Conservation (phyloP, 73 alveolate species). For the Tetrahymena malaccensis region DNA sequence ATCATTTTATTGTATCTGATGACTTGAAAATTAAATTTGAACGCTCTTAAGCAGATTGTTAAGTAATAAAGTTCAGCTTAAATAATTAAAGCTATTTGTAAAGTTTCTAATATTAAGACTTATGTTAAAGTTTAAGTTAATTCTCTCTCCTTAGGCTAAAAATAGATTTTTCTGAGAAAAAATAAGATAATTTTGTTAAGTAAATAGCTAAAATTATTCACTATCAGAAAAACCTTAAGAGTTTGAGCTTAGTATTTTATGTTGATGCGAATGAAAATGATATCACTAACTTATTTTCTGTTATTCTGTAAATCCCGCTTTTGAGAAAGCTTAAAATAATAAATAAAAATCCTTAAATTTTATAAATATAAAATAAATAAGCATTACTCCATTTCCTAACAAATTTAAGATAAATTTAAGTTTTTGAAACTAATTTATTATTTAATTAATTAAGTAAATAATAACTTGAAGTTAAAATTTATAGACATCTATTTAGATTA, state of each 20-base stretch:
- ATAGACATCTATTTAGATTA: no score
- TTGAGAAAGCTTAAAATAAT: neutral
- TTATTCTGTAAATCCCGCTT: neutral
- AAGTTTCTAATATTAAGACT: neutral
- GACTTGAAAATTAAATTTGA: neutral
- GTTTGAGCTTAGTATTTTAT: no score
- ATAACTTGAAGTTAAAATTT: no score
- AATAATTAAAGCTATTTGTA: no score
- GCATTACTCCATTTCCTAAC: neutral
- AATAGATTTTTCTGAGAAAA: neutral
- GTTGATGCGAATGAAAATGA: neutral
- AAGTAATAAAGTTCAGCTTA: no score
- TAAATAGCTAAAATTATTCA: neutral
- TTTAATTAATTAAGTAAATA: no score
- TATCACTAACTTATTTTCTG: no score
- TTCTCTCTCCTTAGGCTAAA: neutral
- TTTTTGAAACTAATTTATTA: neutral
- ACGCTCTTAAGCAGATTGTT: neutral
- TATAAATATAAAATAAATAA: no score
- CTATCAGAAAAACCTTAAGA: neutral
- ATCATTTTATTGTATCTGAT: neutral
- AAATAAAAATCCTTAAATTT: no score
- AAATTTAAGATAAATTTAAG: neutral
- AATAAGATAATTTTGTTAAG: neutral
- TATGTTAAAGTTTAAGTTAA: no score